These are phyloP conservation scores for Chytriomyces sp. DNA, from an alignment of 192 early-diverging fungal species.

Conservation along the genomic window DNA sequence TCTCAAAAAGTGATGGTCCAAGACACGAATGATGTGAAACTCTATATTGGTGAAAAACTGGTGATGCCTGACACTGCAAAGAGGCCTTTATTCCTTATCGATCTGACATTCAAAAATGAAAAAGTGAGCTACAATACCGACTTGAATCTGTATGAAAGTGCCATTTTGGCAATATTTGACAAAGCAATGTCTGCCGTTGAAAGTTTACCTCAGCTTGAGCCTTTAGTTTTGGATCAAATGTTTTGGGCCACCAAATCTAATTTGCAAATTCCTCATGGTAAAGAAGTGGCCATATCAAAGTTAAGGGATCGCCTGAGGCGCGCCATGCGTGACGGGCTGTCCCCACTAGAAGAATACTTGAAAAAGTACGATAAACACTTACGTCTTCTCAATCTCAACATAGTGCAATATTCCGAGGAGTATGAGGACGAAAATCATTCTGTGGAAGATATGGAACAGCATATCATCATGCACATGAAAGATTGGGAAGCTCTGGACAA, in stretches of 20 bases:
- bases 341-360: conserved; percentile 51
- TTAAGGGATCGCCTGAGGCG: conserved; percentile 35
- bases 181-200: conserved; percentile 55
- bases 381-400: conserved; percentile 53
- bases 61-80: conserved; percentile 45
- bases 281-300: conserved; percentile 41
- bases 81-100: conserved; percentile 57
- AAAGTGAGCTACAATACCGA: conserved; percentile 57
- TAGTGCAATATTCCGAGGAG: conserved; percentile 48
- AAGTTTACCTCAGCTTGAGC: conserved; percentile 60
- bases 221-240: conserved; percentile 60
- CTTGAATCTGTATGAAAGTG: conserved; percentile 42
- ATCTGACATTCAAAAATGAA: conserved; percentile 56
- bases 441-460: conserved; percentile 61
- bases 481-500: conserved; percentile 64
- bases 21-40: conserved; percentile 62
- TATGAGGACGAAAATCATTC: conserved; percentile 57
- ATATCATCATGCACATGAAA: conserved; percentile 48
- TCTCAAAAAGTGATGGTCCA: conserved; percentile 49
- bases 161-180: conserved; percentile 54
- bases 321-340: conserved; percentile 41
- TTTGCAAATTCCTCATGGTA: conserved; percentile 51
- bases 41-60: conserved; percentile 22
- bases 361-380: conserved; percentile 56
- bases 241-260: conserved; percentile 63